Evolutionary conservation across 805 yeast species (phyloP), one percentile per base, ranked within the genome.

Genomic region (Maudiozyma bulderi): DNA sequence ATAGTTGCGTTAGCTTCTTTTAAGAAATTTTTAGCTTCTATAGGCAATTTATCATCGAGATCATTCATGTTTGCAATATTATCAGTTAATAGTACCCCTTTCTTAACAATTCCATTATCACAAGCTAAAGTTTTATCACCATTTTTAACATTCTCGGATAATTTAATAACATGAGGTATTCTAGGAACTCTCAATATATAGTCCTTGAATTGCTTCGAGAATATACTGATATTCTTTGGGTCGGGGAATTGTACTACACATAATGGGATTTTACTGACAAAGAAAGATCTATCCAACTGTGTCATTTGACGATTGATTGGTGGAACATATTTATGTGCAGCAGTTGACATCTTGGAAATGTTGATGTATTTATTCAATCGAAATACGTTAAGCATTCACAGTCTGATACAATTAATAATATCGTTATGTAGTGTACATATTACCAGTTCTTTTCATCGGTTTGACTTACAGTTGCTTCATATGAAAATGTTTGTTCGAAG

Each of bases 101-200:
- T 66, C 46, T 33, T 49, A 14, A 43, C 50, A 66, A 60, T 49
- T 13, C 52, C 60, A 45, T 63, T 61, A 48, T 64, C 65, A 40
- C 62, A 57, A 2, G 62, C 61, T 8, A 52, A 14, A 7, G 62
- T 51, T 43, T 55, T 58, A 13, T 49, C 43, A 37, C 29, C 44
- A 53, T 55, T 39, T 43, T 53, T 44, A 32, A 43, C 35, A 8
- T 31, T 47, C 9, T 49, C 57, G 5, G 58, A 65, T 32, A 70
- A 51, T 37, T 68, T 70, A n/a, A 83, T 80, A 5, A 90, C 80
- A 52, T 83, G 85, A 20, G 87, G 80, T 6, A 86, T 70, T 6
- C 85, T 76, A 13, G 86, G 86, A n/a, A 86, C 58, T 52, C 78
- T 77, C 31, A 91, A 67, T n/a, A 87, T 70, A 55, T 84, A 93